Evolutionary conservation across 768 basidiomycete genomes (phyloP), one percentile per base, ranked within the genome.

Genomic region (Tubosaeta sp.): DNA sequence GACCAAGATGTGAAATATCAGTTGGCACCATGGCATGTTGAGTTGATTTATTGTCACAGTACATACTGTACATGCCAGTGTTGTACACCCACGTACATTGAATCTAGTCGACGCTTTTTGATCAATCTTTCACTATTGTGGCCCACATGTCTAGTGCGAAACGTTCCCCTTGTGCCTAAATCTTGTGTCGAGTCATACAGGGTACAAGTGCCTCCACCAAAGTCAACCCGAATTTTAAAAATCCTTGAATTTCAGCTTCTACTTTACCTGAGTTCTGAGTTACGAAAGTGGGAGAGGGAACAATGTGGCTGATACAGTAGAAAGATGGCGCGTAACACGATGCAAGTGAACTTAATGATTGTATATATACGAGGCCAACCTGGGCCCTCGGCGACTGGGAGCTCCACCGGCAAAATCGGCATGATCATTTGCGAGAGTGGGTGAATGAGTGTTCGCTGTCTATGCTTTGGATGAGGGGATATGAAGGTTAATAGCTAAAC

Each of bases 401-500:
- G 56, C 50, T 51, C 42, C 52, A 46, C 35, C 48, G 32, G 36
- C 31, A 22, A 40, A 43, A 50, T 44, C 48, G 14, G 54, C 46
- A 47, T 19, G 32, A 39, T 42, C 44, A 19, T 27, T 27, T 38
- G 48, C 51, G 22, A 38, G 51, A 54, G 38, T 40, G 34, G 18
- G 29, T 55, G 35, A 52, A 46, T 39, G 51, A 51, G 32, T 48
- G 53, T 49, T 43, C 22, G 32, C 51, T 59, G 52, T 72, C 76
- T 78, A 87, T 62, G 81, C 72, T 74, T 90, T 89, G 58, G 86
- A 87, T 53, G 85, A 79, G 52, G 89, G 90, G 55, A 93, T 91
- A 63, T 93, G 87, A 54, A 91, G 80, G 64, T 93, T 93, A 65
- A 93, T 93, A 19, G 90, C 90, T 93, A 50, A 32, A 49, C 27